These are phyloP conservation scores for Cryphonectria parasitica DNA, from an alignment of 2,329 filamentous ascomycete genomes.

Conservation along the genomic window DNA sequence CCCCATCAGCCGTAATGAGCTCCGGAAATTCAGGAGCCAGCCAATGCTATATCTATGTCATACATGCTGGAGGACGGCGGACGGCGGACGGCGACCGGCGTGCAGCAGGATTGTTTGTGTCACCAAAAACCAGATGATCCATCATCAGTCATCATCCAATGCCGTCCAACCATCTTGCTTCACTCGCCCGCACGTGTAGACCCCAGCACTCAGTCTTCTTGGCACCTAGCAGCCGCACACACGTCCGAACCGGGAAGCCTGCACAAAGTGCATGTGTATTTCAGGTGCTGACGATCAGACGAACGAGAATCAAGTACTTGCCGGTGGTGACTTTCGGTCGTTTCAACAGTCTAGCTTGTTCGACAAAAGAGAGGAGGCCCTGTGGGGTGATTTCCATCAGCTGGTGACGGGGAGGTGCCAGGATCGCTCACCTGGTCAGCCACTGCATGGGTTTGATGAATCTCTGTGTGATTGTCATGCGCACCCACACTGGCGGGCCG, in stretches of 20 bases:
- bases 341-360: not conserved
- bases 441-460: constrained; percentile 15
- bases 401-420: not conserved
- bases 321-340: not conserved
- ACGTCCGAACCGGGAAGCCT: constrained; percentile 1
- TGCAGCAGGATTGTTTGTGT: constrained; percentile 6
- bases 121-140: not conserved
- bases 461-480: constrained; percentile 1
- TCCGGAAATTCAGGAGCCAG: constrained; percentile 11
- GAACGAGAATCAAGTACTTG: constrained; percentile 1
- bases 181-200: not conserved
- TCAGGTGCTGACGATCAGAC: constrained; percentile 19
- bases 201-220: constrained; percentile 14
- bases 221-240: not conserved
- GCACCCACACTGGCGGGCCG: constrained; percentile 5
- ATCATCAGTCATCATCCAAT: not conserved
- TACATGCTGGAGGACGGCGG: not conserved
- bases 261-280: not conserved
- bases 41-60: not conserved
- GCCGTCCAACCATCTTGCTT: constrained; percentile 33
- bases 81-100: not conserved
- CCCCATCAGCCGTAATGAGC: constrained; percentile 4
- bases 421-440: constrained; percentile 4
- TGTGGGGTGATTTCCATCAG: not conserved
- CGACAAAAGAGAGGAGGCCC: not conserved